A percentile compares a stretch with the other conserved stretches of the same genome.
Evolutionary conservation across 2,329 filamentous ascomycete species (phyloP).

Genomic region (Pestalotiopsis sp.): DNA sequence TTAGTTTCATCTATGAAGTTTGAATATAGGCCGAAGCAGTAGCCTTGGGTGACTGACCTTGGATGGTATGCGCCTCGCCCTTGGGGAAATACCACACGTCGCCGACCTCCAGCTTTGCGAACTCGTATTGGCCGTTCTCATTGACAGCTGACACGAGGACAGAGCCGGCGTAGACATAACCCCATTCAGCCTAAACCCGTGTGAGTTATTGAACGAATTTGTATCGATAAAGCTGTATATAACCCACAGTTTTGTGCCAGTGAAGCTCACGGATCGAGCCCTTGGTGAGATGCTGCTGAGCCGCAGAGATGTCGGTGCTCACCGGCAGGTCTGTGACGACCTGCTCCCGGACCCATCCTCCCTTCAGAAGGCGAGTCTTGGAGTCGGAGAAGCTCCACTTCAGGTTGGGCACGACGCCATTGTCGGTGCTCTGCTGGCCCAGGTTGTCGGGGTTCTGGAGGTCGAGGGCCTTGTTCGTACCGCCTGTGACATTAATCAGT

Average conservation of each 20-base stretch:
- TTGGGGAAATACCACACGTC: slow-evolving; percentile 63
- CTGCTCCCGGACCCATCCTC: slow-evolving; percentile 67
- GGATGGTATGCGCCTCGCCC: slow-evolving; percentile 62
- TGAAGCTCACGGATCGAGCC: slow-evolving; percentile 66
- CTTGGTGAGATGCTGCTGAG: slow-evolving; percentile 68
- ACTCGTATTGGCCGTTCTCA: slow-evolving; percentile 57
- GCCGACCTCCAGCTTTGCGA: slow-evolving; percentile 56
- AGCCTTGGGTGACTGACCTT: slow-evolving; percentile 39
- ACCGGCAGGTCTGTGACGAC: slow-evolving; percentile 66
- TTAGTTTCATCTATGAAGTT: not conserved
- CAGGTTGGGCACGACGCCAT: slow-evolving; percentile 63
- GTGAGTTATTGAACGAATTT: slow-evolving; percentile 7
- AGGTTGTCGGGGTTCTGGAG: slow-evolving; percentile 65
- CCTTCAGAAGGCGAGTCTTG: slow-evolving; percentile 60
- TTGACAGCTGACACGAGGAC: slow-evolving; percentile 62
- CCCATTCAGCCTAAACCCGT: slow-evolving; percentile 60
- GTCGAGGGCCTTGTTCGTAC: slow-evolving; percentile 62
- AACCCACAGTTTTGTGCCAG: slow-evolving; percentile 62
- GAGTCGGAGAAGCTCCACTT: slow-evolving; percentile 72
- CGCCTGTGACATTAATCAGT: slow-evolving; percentile 44
- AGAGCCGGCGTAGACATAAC: slow-evolving; percentile 56
- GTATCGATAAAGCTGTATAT: not conserved
- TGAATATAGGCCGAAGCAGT: too few species aligned
- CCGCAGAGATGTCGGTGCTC: slow-evolving; percentile 66
- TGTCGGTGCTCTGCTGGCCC: slow-evolving; percentile 61